phyloP scores from a whole-genome alignment of 1,284 basidiomycete genomes.

The Microbotryum violaceum region DNA sequence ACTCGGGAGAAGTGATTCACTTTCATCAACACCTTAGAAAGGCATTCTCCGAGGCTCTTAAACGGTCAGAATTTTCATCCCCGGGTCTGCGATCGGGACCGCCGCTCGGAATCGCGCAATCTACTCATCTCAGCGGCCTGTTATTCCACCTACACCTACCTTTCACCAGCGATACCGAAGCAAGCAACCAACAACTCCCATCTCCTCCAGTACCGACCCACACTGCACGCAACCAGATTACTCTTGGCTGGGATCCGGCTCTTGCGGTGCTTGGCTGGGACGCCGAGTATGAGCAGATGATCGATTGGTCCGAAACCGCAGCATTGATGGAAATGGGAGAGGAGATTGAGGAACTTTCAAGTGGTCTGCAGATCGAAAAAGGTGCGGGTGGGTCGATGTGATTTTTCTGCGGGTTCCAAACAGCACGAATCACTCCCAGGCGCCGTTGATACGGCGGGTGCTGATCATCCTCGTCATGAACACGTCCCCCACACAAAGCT shows the following conservation, averaged over 20 bases:
- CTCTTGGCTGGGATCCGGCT: constrained; percentile 8
- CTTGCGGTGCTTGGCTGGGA: constrained; percentile 11
- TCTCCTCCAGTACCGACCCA: background rate
- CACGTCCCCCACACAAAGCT: constrained; percentile 8
- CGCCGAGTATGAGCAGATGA: constrained; percentile 3
- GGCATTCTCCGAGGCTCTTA: constrained; percentile 12
- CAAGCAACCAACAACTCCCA: background rate
- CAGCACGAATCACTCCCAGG: constrained; percentile 5
- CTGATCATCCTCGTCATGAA: background rate
- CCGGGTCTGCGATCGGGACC: too few relatives aligned
- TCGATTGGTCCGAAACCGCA: background rate
- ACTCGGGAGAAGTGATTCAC: constrained; percentile 22
- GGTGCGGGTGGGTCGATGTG: background rate
- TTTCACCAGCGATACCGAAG: constrained; percentile 8
- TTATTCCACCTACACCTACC: background rate
- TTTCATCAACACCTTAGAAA: constrained; percentile 24
- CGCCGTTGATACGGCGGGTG: too few relatives aligned
- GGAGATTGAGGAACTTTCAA: background rate
- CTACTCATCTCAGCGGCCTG: background rate
- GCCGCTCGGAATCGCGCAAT: too few relatives aligned
- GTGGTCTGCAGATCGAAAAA: too few relatives aligned
- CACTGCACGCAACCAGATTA: background rate
- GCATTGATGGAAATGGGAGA: background rate
- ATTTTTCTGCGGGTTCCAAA: background rate
- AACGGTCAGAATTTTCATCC: background rate